Evolutionary conservation across 2,329 filamentous ascomycete genomes (phyloP).

Genomic region (Ramularia endophylla): DNA sequence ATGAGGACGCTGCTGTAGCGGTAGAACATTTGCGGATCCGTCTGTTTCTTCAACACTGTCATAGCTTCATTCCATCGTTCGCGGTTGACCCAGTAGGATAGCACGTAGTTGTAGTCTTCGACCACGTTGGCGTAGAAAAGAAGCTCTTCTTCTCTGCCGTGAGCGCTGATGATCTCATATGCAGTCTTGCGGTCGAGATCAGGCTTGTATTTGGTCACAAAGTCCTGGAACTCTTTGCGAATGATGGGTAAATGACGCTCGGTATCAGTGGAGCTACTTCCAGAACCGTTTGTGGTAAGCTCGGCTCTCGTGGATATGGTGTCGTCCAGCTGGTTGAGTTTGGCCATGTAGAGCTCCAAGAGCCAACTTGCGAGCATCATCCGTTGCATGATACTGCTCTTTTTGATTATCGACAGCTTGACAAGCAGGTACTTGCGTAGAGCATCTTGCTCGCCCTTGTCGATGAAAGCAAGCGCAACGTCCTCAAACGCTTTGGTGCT

Average conservation of each 20-base stretch:
- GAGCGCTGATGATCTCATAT: conserved; percentile 93
- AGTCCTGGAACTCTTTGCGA: conserved; percentile 78
- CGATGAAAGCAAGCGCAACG: conserved; percentile 84
- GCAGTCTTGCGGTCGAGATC: conserved; percentile 88
- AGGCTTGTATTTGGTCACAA: conserved; percentile 74
- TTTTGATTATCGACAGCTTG: conserved; percentile 76
- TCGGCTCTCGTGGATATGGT: conserved; percentile 87
- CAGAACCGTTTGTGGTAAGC: conserved; percentile 57
- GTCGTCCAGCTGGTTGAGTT: conserved; percentile 90
- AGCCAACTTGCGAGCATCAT: conserved; percentile 96
- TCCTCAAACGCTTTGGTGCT: conserved; percentile 98
- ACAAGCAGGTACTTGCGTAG: conserved; percentile 82
- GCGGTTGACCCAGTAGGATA: conserved; percentile 95
- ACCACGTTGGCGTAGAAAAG: conserved; percentile 84
- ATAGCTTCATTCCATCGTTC: conserved; percentile 88
- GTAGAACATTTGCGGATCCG: conserved; percentile 88
- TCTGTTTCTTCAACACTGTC: conserved; percentile 86
- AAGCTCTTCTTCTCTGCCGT: conserved; percentile 88
- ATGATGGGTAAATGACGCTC: conserved; percentile 65
- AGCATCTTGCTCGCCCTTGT: conserved; percentile 84
- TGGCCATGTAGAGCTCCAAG: conserved; percentile 94
- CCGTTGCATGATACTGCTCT: conserved; percentile 80
- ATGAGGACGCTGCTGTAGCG: conserved; percentile 96
- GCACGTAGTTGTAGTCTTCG: conserved; percentile 88
- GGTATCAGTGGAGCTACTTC: conserved; percentile 49